Conservation (phyloP, 495 filamentous ascomycete genomes). For the Letharia columbiana region DNA sequence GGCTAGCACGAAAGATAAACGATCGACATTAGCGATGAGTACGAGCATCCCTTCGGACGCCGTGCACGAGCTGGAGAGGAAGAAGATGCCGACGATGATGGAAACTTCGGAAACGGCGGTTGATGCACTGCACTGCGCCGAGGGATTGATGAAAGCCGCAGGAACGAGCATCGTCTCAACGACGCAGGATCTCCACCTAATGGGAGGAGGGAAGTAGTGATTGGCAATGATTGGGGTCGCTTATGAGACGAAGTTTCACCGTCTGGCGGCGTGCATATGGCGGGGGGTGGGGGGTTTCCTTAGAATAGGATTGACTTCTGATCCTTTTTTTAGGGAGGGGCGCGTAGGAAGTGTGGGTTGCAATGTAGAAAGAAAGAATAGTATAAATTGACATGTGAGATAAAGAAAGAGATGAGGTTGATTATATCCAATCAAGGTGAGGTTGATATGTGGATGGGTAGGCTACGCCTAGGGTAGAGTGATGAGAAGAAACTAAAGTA, state of each 20-base stretch:
- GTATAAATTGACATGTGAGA: too few species aligned
- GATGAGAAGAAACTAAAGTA: too few species aligned
- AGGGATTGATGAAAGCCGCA: constrained; percentile 19
- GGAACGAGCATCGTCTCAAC: constrained; percentile 13
- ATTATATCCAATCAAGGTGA: neutral
- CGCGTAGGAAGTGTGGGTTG: neutral
- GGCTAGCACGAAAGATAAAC: constrained; percentile 15
- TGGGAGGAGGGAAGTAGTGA: constrained; percentile 8
- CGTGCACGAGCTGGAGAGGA: constrained; percentile 13
- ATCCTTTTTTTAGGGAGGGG: too few species aligned
- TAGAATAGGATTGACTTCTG: too few species aligned
- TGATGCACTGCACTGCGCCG: constrained; percentile 16
- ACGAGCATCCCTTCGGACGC: constrained; percentile 15
- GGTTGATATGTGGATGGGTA: too few species aligned
- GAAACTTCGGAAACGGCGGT: constrained; percentile 15
- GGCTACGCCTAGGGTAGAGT: too few species aligned
- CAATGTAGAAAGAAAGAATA: neutral
- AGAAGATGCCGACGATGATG: constrained; percentile 16
- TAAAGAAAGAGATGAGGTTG: neutral
- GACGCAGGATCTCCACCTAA: constrained; percentile 11
- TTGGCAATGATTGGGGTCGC: neutral
- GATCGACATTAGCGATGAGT: constrained; percentile 10
- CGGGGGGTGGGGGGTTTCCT: neutral
- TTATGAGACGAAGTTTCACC: neutral
- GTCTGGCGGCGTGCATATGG: neutral